Conservation (phyloP, 1,139 yeast species). For the Pichia sp. region DNA sequence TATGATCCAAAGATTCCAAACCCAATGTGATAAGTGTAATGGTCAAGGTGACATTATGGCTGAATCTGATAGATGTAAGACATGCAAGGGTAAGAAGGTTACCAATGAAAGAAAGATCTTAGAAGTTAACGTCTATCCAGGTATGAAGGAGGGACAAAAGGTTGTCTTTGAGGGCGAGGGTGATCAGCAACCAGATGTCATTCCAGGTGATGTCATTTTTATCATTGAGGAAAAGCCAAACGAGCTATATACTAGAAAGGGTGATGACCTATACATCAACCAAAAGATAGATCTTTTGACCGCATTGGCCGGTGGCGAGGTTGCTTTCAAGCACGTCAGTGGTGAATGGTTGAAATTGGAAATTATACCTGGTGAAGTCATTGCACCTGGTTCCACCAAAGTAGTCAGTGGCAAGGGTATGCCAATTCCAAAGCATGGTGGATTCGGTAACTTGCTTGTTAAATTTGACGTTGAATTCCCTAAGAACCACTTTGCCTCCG, state of each 20-base stretch:
- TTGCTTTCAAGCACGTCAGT: slow-evolving; percentile 79
- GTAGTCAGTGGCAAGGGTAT: slow-evolving; percentile 93
- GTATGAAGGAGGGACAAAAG: slow-evolving; percentile 94
- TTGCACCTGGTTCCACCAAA: slow-evolving; percentile 77
- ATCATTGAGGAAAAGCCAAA: slow-evolving; percentile 88
- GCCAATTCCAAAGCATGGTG: slow-evolving; percentile 79
- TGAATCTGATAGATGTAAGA: slow-evolving; percentile 83
- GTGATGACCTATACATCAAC: slow-evolving; percentile 80
- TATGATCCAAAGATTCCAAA: slow-evolving; percentile 96
- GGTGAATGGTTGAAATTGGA: slow-evolving; percentile 84
- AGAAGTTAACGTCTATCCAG: slow-evolving; percentile 93
- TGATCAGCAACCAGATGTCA: slow-evolving; percentile 91
- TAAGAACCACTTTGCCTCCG: slow-evolving; percentile 54
- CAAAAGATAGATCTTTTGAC: slow-evolving; percentile 88
- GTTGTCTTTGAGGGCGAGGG: slow-evolving; percentile 93
- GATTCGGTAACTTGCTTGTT: slow-evolving; percentile 67
- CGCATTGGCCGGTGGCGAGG: slow-evolving; percentile 93
- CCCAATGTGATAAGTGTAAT: slow-evolving; percentile 86
- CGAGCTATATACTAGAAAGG: slow-evolving; percentile 76
- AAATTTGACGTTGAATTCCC: slow-evolving; percentile 76
- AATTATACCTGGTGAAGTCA: slow-evolving; percentile 88
- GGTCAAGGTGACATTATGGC: slow-evolving; percentile 91
- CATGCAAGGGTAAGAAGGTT: slow-evolving; percentile 87
- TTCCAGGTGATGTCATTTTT: slow-evolving; percentile 95
- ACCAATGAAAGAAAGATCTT: slow-evolving; percentile 83